Percentiles rank a stretch among this genome's conserved stretches.
These are phyloP conservation scores for Podaxis mareebaensis DNA, from an alignment of 768 basidiomycete species.

Conservation along the genomic window DNA sequence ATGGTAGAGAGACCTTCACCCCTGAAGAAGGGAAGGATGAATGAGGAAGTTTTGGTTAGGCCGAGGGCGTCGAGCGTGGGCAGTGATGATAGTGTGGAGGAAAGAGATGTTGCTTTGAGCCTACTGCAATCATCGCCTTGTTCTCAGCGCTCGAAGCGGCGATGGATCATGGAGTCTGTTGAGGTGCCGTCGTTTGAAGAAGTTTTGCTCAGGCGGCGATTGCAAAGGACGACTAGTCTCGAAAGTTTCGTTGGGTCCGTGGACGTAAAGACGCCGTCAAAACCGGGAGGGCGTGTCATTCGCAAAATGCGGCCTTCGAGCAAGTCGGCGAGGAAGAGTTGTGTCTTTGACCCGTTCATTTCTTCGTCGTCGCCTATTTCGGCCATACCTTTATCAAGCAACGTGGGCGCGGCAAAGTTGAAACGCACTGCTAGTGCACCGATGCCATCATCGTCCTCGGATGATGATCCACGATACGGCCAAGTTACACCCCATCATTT, in stretches of 20 bases:
- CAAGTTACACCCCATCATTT: conserved; percentile 73
- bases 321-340: conserved; percentile 3
- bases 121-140: conserved; percentile 6
- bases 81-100: conserved; percentile 33
- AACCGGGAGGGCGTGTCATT: conserved; percentile 4
- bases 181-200: conserved; percentile 15
- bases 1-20: conserved; percentile 20
- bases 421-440: conserved; percentile 17
- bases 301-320: conserved; percentile 10
- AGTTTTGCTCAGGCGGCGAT: neutral
- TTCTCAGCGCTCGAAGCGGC: conserved; percentile 33
- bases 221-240: conserved; percentile 3
- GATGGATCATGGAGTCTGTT: conserved; percentile 53
- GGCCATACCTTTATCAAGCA: neutral
- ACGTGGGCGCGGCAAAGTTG: neutral
- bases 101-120: conserved; percentile 24
- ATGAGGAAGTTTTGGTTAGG: conserved; percentile 4
- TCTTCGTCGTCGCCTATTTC: conserved; percentile 10
- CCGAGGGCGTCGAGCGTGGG: neutral
- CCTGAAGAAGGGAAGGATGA: conserved; percentile 22
- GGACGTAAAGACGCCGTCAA: conserved; percentile 1
- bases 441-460: conserved; percentile 44
- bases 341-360: conserved; percentile 4
- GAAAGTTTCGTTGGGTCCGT: neutral
- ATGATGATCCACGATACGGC: conserved; percentile 63